Evolutionary conservation across 1,284 basidiomycete genomes (phyloP), one percentile per base, ranked within the genome.

Genomic region (Vanrija pseudolonga): DNA sequence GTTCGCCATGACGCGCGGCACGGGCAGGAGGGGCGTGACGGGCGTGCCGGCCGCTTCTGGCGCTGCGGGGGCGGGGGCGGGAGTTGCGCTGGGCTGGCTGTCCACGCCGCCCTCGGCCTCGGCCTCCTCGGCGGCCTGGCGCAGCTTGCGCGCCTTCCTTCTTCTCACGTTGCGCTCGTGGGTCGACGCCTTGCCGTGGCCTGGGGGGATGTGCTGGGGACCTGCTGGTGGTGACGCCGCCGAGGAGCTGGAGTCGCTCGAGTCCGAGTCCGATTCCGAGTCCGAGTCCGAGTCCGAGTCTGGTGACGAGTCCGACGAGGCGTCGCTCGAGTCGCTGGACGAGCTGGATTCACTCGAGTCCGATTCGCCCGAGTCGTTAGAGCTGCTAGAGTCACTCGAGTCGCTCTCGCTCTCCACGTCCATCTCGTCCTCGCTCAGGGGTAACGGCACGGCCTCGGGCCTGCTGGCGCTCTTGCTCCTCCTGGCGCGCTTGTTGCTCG

Each of bases 121-220:
- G 22, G 28, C 32, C 9, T 36, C 52, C 14, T 26, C 53, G 3
- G 48, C 59, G 2, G 55, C 45, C 45, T 67, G 66, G 26, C 60
- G 57, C 43, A 60, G 56, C 47, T 65, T 53, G 17, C 64, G 51
- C 32, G 65, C 62, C 18, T 56, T 44, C 4, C 66, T 55, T 6
- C 72, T 64, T 20, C 71, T 62, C 9, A 47, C 52, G 52, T 76
- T 76, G 1, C 74, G 67, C 24, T 68, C 64, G 26, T 70, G 63
- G 0, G 74, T 76, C 9, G 61, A 37, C 1, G 56, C n/a, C 44
- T 66, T 71, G 20, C 74, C 73, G 44, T 70, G 60, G 8, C 72
- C 71, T 8, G 74, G 74, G 0, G 72, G 69, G 6, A 65, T 60
- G 22, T 50, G 43, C 5, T 51, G 37, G 45, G 37, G n/a, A 8